A percentile compares a stretch with the other conserved stretches of the same genome.
phyloP scores from a whole-genome alignment of 768 basidiomycete genomes.

The Trametopsis cervina region DNA sequence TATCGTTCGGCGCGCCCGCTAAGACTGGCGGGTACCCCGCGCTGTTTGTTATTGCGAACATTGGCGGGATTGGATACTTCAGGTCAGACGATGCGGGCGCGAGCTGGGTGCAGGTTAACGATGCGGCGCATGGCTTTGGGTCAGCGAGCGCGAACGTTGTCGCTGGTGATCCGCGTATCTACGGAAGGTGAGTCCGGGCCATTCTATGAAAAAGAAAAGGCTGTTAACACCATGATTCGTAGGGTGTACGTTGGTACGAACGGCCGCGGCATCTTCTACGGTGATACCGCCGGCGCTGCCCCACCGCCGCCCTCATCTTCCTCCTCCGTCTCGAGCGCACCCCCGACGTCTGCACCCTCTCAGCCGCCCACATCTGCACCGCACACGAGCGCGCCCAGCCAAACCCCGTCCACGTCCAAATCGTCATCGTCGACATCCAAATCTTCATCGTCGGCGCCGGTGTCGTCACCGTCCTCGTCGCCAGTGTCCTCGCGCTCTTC shows the following conservation, averaged over 20 bases:
- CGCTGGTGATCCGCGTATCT: slow-evolving; percentile 45
- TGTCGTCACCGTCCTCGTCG: neutral
- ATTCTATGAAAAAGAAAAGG: too few relatives aligned
- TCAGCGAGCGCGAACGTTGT: slow-evolving; percentile 40
- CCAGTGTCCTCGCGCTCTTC: neutral
- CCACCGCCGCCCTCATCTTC: neutral
- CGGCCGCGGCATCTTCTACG: slow-evolving; percentile 31
- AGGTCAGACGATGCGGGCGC: slow-evolving; percentile 49
- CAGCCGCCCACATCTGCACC: neutral
- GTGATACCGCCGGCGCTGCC: slow-evolving; percentile 5
- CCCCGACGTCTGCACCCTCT: neutral
- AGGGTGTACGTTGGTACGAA: slow-evolving; percentile 59
- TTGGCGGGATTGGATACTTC: slow-evolving; percentile 44
- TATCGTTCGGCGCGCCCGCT: slow-evolving; percentile 50
- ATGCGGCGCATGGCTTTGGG: slow-evolving; percentile 51
- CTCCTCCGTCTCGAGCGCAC: neutral
- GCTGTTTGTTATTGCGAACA: slow-evolving; percentile 47
- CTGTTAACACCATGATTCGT: too few relatives aligned
- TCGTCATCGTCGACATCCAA: neutral
- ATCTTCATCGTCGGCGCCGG: neutral
- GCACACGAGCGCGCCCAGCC: neutral
- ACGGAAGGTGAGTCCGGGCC: slow-evolving; percentile 48
- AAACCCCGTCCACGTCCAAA: neutral
- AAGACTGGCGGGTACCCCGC: slow-evolving; percentile 44
- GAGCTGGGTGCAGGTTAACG: slow-evolving; percentile 56